These are phyloP conservation scores for Calonectria honghensis DNA, from an alignment of 2,329 filamentous ascomycete genomes.

Conservation along the genomic window DNA sequence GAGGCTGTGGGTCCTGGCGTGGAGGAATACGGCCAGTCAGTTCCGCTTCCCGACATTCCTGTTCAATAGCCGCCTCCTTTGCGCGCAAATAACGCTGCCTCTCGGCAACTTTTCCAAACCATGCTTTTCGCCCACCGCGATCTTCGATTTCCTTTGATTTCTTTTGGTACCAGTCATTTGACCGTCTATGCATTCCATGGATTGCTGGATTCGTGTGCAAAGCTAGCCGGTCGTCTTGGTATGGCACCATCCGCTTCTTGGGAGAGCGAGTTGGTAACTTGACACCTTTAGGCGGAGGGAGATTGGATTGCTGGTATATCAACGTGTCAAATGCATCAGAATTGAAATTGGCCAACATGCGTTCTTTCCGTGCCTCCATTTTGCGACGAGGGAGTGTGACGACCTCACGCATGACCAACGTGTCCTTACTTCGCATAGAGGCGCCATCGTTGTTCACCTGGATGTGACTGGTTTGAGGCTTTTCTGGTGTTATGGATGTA, in stretches of 20 bases:
- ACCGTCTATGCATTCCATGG: conserved; percentile 66
- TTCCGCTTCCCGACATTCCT: conserved; percentile 39
- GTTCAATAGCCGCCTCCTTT: conserved; percentile 46
- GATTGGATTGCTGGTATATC: conserved; percentile 62
- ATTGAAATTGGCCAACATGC: conserved; percentile 45
- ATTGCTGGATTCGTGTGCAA: conserved; percentile 70
- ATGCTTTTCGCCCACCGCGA: conserved; percentile 70
- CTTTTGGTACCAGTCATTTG: conserved; percentile 66
- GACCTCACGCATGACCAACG: conserved; percentile 23
- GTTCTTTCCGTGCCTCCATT: conserved; percentile 38
- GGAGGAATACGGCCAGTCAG: conserved; percentile 40
- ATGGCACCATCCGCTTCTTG: conserved; percentile 35
- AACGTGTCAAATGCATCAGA: conserved; percentile 60
- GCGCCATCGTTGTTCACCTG: conserved; percentile 42
- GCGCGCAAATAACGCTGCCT: conserved; percentile 60
- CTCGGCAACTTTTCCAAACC: conserved; percentile 67
- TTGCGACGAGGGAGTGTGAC: conserved; percentile 31
- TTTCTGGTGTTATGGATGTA: neutral
- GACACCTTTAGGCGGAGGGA: conserved; percentile 52
- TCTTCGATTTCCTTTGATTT: conserved; percentile 71
- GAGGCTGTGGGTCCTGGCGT: conserved; percentile 56
- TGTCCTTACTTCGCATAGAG: conserved; percentile 1
- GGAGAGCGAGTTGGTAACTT: conserved; percentile 26
- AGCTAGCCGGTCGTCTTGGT: conserved; percentile 61
- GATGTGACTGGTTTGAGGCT: conserved; percentile 34